Evolutionary conservation across 139 green algal species (phyloP).

Genomic region (Haematococcus sp.): DNA sequence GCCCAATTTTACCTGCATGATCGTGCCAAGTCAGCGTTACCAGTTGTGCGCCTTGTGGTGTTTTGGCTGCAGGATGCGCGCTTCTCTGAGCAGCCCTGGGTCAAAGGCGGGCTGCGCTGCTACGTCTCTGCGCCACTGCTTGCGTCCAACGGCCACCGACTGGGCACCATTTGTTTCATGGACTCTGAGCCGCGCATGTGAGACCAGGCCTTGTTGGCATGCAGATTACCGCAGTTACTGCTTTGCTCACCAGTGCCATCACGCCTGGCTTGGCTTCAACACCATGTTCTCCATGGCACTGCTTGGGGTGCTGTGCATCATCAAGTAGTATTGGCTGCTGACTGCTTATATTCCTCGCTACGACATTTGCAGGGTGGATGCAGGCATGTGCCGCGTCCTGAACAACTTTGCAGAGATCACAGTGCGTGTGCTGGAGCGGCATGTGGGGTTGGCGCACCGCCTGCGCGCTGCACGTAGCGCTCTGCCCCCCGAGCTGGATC

Average conservation of each 20-base stretch:
- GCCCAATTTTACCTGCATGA: too few species aligned
- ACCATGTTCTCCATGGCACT: too few species aligned
- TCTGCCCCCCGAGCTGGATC: background rate
- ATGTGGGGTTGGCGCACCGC: background rate
- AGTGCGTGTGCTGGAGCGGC: constrained; percentile 64
- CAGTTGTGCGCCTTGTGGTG: too few species aligned
- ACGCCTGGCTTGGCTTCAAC: too few species aligned
- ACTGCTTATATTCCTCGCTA: too few species aligned
- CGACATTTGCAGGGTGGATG: constrained; percentile 23
- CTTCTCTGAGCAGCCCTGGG: constrained; percentile 6
- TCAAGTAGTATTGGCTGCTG: too few species aligned
- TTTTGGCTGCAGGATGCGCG: constrained; percentile 4
- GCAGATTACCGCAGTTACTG: too few species aligned
- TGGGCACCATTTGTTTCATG: constrained; percentile 69
- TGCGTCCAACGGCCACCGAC: constrained; percentile 51
- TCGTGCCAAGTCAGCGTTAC: too few species aligned
- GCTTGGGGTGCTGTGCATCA: too few species aligned
- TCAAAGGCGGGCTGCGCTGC: constrained; percentile 49
- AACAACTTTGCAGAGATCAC: constrained; percentile 74
- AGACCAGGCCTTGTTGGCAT: background rate
- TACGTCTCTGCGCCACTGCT: constrained; percentile 73
- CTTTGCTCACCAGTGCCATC: too few species aligned
- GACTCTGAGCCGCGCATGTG: constrained; percentile 58
- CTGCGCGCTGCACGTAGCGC: background rate
- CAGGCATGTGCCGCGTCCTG: constrained; percentile 62